Evolutionary conservation across 129 eudicot species (phyloP).

Genomic region (Dittrichia graveolens): DNA sequence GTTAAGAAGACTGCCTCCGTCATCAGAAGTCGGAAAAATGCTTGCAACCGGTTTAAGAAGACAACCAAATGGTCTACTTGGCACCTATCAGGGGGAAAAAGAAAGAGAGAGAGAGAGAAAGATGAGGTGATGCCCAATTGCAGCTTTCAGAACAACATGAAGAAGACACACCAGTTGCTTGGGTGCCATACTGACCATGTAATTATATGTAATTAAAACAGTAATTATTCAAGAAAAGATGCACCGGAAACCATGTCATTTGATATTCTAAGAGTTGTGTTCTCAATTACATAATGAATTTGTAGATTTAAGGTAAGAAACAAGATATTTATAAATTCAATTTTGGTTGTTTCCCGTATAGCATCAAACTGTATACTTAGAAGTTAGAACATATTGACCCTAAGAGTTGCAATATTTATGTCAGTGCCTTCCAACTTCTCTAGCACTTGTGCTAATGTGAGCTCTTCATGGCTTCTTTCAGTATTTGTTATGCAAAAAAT

Average conservation of each 20-base stretch:
- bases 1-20: conserved; percentile 77
- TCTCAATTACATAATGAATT: conserved; percentile 2
- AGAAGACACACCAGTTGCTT: conserved; percentile 10
- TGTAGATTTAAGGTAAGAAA: background rate
- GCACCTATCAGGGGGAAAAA: conserved; percentile 57
- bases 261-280: conserved; percentile 15
- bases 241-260: conserved; percentile 10
- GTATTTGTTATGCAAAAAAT: conserved; percentile 4
- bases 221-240: background rate
- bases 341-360: conserved; percentile 15
- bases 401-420: conserved; percentile 13
- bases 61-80: conserved; percentile 81
- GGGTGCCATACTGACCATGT: conserved; percentile 20
- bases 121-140: conserved; percentile 25
- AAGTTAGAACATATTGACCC: background rate
- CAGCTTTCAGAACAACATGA: conserved; percentile 16
- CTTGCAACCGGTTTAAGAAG: conserved; percentile 86
- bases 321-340: background rate
- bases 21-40: conserved; percentile 68
- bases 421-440: background rate
- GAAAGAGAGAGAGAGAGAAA: conserved; percentile 9
- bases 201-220: background rate
- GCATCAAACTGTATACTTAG: background rate
- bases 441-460: background rate
- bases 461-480: background rate